Conservation (phyloP, 208 protist genomes). For the Crithidia brevicula region DNA sequence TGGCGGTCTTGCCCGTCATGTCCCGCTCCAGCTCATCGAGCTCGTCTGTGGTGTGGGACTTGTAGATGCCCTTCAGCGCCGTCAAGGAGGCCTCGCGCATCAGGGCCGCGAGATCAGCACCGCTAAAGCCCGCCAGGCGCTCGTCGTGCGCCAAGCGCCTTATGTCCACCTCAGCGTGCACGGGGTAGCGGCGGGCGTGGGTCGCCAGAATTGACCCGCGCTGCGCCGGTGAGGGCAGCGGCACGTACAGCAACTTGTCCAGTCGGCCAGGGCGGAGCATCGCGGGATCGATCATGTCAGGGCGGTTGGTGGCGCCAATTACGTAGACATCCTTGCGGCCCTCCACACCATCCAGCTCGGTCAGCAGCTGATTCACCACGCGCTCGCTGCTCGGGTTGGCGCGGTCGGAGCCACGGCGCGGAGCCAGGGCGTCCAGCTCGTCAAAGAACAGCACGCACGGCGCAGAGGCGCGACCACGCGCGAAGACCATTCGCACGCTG, state of each 20-base stretch:
- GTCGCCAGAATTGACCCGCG: conserved; percentile 91
- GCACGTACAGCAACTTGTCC: conserved; percentile 97
- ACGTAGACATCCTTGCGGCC: conserved; percentile 95
- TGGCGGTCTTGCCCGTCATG: conserved; percentile 47
- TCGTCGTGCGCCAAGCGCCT: conserved; percentile 67
- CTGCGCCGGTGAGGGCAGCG: conserved; percentile 90
- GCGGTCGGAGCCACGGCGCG: conserved; percentile 88
- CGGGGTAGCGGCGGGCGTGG: conserved; percentile 90
- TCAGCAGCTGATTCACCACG: conserved; percentile 99
- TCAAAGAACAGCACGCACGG: conserved; percentile 99
- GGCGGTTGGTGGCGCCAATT: conserved; percentile 98
- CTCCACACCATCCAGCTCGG: conserved; percentile 99
- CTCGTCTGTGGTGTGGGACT: conserved; percentile 49
- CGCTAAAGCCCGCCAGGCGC: conserved; percentile 93
- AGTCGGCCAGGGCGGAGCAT: conserved; percentile 98
- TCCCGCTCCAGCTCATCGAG: conserved; percentile 83
- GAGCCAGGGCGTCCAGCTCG: conserved; percentile 98
- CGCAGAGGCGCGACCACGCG: conserved; percentile 82
- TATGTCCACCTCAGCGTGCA: conserved; percentile 83
- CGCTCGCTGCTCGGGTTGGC: conserved; percentile 94
- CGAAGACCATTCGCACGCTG: conserved; percentile 98
- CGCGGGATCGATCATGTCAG: conserved; percentile 98
- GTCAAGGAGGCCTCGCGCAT: conserved; percentile 93
- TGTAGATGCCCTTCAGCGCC: conserved; percentile 86
- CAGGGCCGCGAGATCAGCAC: conserved; percentile 94